A percentile compares a stretch with the other conserved stretches of the same genome.
Conservation (phyloP, 768 basidiomycete species). For the Mrakia frigida region DNA sequence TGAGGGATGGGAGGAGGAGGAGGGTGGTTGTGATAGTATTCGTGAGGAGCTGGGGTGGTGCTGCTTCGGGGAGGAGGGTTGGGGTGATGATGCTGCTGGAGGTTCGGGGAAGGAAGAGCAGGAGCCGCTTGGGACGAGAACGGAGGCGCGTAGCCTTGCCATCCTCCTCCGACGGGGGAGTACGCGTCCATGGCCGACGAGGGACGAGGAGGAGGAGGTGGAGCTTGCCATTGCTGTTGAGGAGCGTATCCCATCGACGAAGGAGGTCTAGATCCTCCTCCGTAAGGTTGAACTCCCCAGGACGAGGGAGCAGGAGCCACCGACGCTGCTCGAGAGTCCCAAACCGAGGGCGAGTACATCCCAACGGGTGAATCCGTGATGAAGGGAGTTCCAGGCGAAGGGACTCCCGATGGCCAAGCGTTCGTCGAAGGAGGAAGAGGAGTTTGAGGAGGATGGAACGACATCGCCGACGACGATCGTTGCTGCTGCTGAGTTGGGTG, state of each 20-base stretch:
- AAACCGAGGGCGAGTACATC: not conserved
- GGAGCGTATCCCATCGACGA: not conserved
- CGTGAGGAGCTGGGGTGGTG: not conserved
- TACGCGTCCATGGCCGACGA: conserved; percentile 8
- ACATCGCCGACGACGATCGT: not conserved
- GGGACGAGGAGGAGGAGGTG: not conserved
- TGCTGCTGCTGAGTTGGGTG: not conserved
- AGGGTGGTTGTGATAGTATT: not conserved
- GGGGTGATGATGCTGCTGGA: not conserved
- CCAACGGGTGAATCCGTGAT: not conserved
- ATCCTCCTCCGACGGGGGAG: not conserved
- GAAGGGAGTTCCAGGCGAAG: not conserved
- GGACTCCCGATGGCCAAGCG: not conserved
- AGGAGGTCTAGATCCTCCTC: not conserved
- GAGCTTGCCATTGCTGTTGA: not conserved
- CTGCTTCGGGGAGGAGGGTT: not conserved
- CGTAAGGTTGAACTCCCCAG: not conserved
- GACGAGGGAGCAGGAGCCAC: not conserved
- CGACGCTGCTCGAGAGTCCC: not conserved
- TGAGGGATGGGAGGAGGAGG: not conserved
- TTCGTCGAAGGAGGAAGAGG: not conserved
- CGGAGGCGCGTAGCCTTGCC: conserved; percentile 5
- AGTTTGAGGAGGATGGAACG: not conserved
- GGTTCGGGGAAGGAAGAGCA: not conserved
- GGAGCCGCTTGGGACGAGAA: conserved; percentile 5